Conservation (phyloP, 2,329 filamentous ascomycete species). For the Elsinoe perseae region DNA sequence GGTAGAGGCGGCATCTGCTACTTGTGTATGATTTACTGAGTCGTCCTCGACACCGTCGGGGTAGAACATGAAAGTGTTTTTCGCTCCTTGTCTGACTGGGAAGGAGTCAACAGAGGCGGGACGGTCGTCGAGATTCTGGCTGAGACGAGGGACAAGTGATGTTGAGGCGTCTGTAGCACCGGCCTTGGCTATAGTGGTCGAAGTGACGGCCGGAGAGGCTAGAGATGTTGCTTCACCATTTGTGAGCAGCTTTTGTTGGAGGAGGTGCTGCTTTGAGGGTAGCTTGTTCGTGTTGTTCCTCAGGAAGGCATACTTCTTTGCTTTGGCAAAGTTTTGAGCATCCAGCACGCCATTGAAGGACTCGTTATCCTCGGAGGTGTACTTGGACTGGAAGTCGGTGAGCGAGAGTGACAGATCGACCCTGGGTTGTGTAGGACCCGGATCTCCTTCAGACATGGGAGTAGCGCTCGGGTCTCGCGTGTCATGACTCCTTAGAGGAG, state of each 20-base stretch:
- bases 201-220: not conserved
- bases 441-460: slow-evolving; percentile 35
- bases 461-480: slow-evolving; percentile 36
- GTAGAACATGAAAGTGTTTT: slow-evolving; percentile 82
- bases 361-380: slow-evolving; percentile 96
- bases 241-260: slow-evolving; percentile 51
- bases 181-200: not conserved
- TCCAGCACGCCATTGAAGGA: slow-evolving; percentile 91
- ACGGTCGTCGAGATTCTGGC: slow-evolving; percentile 57
- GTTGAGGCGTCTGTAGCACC: not conserved
- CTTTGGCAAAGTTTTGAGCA: slow-evolving; percentile 75
- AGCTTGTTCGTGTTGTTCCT: slow-evolving; percentile 77
- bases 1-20: slow-evolving; percentile 60
- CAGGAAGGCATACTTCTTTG: slow-evolving; percentile 81
- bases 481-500: slow-evolving; percentile 43
- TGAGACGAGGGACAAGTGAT: slow-evolving; percentile 35
- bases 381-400: slow-evolving; percentile 78
- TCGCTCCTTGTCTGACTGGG: slow-evolving; percentile 51
- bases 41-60: slow-evolving; percentile 56
- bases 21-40: slow-evolving; percentile 54
- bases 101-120: slow-evolving; percentile 72
- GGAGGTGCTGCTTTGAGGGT: slow-evolving; percentile 53
- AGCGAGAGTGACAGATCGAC: slow-evolving; percentile 74
- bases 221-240: slow-evolving; percentile 29
- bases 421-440: slow-evolving; percentile 36